Evolutionary conservation across 352 stramenopile species (phyloP), one percentile per base, ranked within the genome.

Genomic region (Phytophthora lateralis): DNA sequence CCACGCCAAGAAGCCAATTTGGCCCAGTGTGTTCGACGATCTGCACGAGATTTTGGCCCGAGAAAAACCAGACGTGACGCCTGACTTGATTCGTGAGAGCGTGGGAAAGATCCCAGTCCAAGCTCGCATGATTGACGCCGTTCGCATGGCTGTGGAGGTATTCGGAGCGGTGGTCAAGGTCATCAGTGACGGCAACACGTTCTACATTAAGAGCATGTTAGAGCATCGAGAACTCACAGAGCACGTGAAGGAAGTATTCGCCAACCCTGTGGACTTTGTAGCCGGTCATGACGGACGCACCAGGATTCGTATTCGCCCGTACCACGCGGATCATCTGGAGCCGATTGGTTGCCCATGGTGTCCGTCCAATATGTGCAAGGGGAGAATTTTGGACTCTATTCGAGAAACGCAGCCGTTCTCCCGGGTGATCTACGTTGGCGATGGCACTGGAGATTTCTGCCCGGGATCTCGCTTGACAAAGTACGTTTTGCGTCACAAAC

Each of bases 321-420:
- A 76, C 46, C 81, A 94, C 35, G 37, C 80, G 6, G 66, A 73
- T 4, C 41, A 71, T 11, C 18, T 75, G 10, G 41, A 67, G 37
- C 76, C 78, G 0, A 83, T 89, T 29, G 74, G 68, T 3, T 94
- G 85, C 49, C 10, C 42, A 2, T 62, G 68, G 47, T 94, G 85
- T n/a, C 83, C 83, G 2, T 55, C 69, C 18, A 90, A 92, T 60
- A 90, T 91, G 80, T 94, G 85, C 73, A 94, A 94, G 63, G 85
- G 81, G 54, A 46, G 24, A 46, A 89, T 92, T 15, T 51, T 94
- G 34, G 78, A 91, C n/a, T 55, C 57, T 0, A 78, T 94, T 61
- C 77, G 70, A 14, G 50, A 26, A 3, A 46, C 62, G 1, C 65
- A 69, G 6, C 10, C 10, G 0, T 89, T 77, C 49, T 49, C 76